Conservation (phyloP, 805 yeast genomes). For the Metschnikowia peoriensis region DNA sequence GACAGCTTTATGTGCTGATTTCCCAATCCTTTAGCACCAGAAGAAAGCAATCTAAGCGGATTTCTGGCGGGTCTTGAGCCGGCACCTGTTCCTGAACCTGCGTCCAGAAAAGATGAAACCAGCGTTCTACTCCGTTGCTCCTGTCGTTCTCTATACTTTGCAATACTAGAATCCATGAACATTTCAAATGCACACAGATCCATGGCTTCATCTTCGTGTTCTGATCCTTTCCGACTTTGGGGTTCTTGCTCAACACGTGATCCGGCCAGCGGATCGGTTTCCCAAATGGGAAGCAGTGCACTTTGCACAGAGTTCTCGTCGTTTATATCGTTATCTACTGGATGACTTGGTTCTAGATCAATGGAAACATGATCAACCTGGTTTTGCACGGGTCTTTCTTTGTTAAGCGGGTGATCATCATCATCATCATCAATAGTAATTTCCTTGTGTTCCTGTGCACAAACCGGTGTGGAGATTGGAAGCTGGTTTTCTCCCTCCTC, state of each 20-base stretch:
- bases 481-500: too few species aligned
- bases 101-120: not conserved
- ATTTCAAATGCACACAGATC: conserved; percentile 30
- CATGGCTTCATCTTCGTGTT: conserved; percentile 1
- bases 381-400: not conserved
- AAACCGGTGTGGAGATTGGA: too few species aligned
- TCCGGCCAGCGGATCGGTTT: not conserved
- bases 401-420: not conserved
- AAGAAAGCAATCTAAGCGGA: conserved; percentile 29
- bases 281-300: not conserved
- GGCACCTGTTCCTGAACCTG: not conserved
- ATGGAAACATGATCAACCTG: not conserved
- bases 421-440: too few species aligned
- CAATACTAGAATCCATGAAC: conserved; percentile 33
- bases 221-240: not conserved
- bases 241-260: not conserved
- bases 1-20: conserved; percentile 3
- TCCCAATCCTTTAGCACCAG: conserved; percentile 12
- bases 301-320: not conserved
- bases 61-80: conserved; percentile 6
- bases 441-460: too few species aligned
- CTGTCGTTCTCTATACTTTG: conserved; percentile 32
- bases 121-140: conserved; percentile 9
- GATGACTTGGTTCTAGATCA: not conserved
- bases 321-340: not conserved